Conservation (phyloP, 108 stramenopile species). For the Nannochloropsis gaditana region DNA sequence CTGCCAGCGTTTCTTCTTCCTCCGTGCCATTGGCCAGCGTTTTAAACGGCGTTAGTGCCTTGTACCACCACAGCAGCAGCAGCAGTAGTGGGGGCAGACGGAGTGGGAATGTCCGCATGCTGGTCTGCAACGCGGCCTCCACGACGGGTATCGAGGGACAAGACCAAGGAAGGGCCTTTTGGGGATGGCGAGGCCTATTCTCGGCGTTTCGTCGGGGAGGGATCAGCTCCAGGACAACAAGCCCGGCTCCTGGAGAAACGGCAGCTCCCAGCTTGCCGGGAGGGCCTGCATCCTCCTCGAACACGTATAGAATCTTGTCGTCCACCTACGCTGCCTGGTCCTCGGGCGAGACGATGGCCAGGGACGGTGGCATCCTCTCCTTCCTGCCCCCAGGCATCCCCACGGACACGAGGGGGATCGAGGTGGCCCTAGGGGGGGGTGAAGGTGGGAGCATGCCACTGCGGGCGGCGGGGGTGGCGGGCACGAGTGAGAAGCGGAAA, state of each 20-base stretch:
- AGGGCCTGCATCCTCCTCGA: background rate
- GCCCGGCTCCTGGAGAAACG: background rate
- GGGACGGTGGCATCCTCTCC: background rate
- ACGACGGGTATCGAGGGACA: background rate
- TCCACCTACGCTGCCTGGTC: background rate
- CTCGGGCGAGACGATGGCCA: background rate
- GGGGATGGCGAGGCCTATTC: background rate
- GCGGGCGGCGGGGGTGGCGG: background rate
- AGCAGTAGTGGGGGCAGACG: background rate
- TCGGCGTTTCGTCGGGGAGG: background rate
- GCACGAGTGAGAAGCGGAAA: background rate
- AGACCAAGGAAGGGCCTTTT: background rate
- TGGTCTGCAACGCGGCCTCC: background rate
- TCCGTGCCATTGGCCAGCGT: background rate
- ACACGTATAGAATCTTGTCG: background rate
- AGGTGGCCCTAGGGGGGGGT: background rate
- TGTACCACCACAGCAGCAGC: slow-evolving; percentile 2
- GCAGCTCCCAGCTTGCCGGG: background rate
- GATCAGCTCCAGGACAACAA: background rate
- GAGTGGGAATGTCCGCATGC: background rate
- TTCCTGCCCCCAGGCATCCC: background rate
- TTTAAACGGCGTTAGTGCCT: background rate
- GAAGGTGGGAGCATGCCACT: background rate
- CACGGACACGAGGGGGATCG: background rate
- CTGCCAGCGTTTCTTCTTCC: background rate